Conservation (phyloP, 2,329 filamentous ascomycete genomes). For the Pseudogymnoascus pannorum region DNA sequence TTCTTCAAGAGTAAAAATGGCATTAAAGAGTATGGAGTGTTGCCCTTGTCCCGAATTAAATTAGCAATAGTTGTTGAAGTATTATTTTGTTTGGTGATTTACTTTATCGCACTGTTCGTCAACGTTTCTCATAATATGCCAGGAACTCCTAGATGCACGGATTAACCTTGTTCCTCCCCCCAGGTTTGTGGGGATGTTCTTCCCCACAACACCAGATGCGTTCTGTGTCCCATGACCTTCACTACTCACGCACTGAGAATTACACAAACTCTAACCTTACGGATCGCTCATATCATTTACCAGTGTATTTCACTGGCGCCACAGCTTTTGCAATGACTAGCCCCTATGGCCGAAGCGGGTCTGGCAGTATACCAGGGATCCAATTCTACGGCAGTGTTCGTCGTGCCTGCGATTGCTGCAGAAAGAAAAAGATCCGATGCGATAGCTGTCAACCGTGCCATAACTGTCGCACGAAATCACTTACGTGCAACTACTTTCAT, state of each 20-base stretch:
- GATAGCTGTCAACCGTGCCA: conserved; percentile 24
- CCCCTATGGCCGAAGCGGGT: background rate
- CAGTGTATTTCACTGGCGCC: background rate
- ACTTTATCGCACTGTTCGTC: background rate
- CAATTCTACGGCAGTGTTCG: background rate
- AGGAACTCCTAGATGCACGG: conserved; percentile 30
- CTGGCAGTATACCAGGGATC: background rate
- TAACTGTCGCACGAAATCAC: conserved; percentile 20
- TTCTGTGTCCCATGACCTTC: background rate
- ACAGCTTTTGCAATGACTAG: background rate
- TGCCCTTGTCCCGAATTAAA: background rate
- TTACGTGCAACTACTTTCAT: conserved; percentile 26
- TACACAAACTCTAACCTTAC: background rate
- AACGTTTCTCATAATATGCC: conserved; percentile 19
- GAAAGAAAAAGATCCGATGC: conserved; percentile 27
- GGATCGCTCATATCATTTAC: background rate
- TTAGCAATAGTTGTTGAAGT: background rate
- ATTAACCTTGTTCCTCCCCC: conserved; percentile 4
- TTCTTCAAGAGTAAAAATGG: background rate
- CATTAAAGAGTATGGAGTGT: background rate
- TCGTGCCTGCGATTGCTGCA: conserved; percentile 28
- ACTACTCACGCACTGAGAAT: background rate
- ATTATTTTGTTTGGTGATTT: background rate
- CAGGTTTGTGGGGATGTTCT: background rate
- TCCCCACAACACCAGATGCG: background rate